phyloP scores from a whole-genome alignment of 805 yeast species.

The Saccharomycopsis javanensis region DNA sequence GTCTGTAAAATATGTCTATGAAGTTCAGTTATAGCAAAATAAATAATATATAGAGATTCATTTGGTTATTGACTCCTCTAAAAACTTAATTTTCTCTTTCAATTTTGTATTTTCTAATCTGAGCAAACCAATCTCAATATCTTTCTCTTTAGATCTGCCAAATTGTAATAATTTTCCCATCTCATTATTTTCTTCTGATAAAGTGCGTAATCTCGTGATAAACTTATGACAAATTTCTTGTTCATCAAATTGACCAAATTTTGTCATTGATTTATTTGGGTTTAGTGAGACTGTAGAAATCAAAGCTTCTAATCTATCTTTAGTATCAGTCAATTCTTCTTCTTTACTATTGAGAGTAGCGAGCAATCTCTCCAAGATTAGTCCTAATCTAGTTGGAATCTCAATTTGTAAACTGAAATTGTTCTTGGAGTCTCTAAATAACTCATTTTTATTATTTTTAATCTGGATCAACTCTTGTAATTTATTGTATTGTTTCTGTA shows the following conservation, averaged over 20 bases:
- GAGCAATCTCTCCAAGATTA: constrained; percentile 37
- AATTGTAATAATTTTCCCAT: constrained; percentile 61
- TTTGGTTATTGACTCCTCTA: constrained; percentile 2
- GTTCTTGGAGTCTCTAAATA: not conserved
- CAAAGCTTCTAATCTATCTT: constrained; percentile 52
- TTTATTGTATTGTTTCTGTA: constrained; percentile 1
- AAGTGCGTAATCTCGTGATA: constrained; percentile 46
- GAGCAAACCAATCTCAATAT: constrained; percentile 56
- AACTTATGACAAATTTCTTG: constrained; percentile 69
- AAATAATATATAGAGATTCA: not conserved
- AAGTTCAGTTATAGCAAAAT: not conserved
- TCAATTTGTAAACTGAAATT: not conserved
- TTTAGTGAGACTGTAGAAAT: constrained; percentile 44
- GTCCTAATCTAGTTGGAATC: constrained; percentile 1
- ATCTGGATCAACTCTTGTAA: not conserved
- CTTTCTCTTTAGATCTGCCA: constrained; percentile 66
- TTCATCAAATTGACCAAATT: constrained; percentile 57
- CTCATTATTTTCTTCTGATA: constrained; percentile 61
- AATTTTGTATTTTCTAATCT: constrained; percentile 42
- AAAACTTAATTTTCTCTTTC: constrained; percentile 26
- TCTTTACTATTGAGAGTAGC: constrained; percentile 37
- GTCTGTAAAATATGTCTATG: not conserved
- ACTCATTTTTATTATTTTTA: not conserved
- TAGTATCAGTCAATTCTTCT: constrained; percentile 51
- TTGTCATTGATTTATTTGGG: constrained; percentile 37